phyloP scores from a whole-genome alignment of 2,329 filamentous ascomycete genomes.

The Chaetomiaceae sp. region DNA sequence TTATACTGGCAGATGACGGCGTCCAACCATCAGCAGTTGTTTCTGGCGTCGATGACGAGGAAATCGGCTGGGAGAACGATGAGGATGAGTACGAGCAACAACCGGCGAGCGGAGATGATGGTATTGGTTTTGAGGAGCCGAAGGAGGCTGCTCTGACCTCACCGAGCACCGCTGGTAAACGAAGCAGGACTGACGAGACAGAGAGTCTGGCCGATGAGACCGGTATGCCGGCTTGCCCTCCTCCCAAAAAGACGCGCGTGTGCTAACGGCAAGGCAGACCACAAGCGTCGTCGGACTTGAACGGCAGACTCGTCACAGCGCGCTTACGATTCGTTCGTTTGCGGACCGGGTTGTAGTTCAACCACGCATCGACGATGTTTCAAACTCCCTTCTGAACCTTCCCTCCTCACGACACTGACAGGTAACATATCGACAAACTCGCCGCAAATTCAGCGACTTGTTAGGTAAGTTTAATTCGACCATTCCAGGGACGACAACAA shows the following conservation, averaged over 20 bases:
- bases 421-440: conserved; percentile 3
- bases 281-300: conserved; percentile 32
- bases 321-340: neutral
- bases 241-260: neutral
- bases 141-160: conserved; percentile 23
- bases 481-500: neutral
- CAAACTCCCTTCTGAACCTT: neutral
- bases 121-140: conserved; percentile 14
- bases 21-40: conserved; percentile 3
- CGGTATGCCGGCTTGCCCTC: conserved; percentile 21
- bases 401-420: neutral
- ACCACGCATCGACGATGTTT: neutral
- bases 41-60: conserved; percentile 24
- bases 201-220: conserved; percentile 27
- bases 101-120: neutral
- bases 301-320: conserved; percentile 15
- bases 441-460: neutral
- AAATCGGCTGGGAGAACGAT: conserved; percentile 38
- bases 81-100: conserved; percentile 30
- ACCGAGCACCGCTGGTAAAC: conserved; percentile 30
- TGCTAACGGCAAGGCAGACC: conserved; percentile 19
- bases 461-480: conserved; percentile 6
- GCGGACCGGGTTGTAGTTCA: conserved; percentile 20
- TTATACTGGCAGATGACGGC: conserved; percentile 18
- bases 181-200: conserved; percentile 28